Evolutionary conservation across 805 yeast genomes (phyloP), one percentile per base, ranked within the genome.

Genomic region (Tetrapisispora phaffii): DNA sequence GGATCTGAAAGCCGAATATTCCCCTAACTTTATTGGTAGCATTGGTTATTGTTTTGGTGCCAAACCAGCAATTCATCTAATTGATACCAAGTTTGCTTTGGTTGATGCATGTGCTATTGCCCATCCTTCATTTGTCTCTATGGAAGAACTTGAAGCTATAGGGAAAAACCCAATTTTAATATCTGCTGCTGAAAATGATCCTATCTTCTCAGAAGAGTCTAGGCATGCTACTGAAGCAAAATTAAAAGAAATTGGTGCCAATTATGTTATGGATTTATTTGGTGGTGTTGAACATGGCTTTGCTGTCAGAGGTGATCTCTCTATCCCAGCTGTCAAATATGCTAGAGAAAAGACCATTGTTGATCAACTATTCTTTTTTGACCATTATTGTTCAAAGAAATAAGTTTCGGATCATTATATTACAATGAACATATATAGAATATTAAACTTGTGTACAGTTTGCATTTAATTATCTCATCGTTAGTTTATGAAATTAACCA

Each of bases 11-110:
- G 54, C 59, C 23, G 74, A 73, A 46, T 60, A 63, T 44, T 65
- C 65, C n/a, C 75, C 77, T 16, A 60, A 68, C 43, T 76, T 70
- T 51, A 48, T 82, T 20, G 79, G 74, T 36, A 76, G 77, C 19
- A 66, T 82, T 47, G 96, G 96, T 21, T 79, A 86, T 69, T 87
- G 96, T 67, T 87, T 71, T 51, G 96, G 96, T 60, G 95, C 86
- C 34, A 83, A 80, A 63, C 79, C 69, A 53, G 78, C 75, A 29
- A 54, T 83, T 46, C 77, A 73, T 48, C 74, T 79, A 46, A 55
- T 69, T 9, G 46, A 66, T 39, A 54, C 60, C 5, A 53, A 57
- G 1, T 47, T 42, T 8, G 74, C 74, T 22, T 37, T 55, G 7
- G 72, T 75, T 31, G 75, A 76, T 49, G 83, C 72, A 16, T 86